Percentiles rank a stretch among this genome's conserved stretches.
Evolutionary conservation across 768 basidiomycete genomes (phyloP).

Genomic region (Leccinellum luteum): DNA sequence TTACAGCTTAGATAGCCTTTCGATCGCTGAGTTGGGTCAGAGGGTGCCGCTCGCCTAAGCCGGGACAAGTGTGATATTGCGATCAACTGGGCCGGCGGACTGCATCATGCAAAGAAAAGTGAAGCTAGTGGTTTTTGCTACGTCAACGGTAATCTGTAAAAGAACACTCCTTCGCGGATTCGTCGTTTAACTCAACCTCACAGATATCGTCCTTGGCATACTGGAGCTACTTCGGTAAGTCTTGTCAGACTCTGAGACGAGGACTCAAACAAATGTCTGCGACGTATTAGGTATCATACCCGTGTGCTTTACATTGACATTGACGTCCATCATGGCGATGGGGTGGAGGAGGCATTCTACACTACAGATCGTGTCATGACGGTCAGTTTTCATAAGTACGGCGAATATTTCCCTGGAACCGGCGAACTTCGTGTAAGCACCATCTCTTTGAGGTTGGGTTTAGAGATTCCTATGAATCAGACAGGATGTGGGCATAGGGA

Average conservation of each 20-base stretch:
- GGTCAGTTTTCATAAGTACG: slow-evolving; percentile 96
- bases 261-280: not conserved
- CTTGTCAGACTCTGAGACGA: not conserved
- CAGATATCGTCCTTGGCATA: slow-evolving; percentile 97
- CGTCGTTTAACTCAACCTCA: not conserved
- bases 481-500: slow-evolving; percentile 89
- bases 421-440: slow-evolving; percentile 84
- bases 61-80: slow-evolving; percentile 99
- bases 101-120: slow-evolving; percentile 98
- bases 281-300: slow-evolving; percentile 69
- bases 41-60: slow-evolving; percentile 94
- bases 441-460: not conserved
- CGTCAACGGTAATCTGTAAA: slow-evolving; percentile 70
- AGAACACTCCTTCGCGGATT: not conserved
- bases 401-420: slow-evolving; percentile 98
- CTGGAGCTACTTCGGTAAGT: slow-evolving; percentile 83
- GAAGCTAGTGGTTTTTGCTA: slow-evolving; percentile 99
- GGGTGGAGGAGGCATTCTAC: slow-evolving; percentile 99
- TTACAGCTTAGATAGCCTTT: not conserved
- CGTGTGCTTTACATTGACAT: slow-evolving; percentile 98
- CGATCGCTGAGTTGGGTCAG: slow-evolving; percentile 39
- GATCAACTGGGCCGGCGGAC: slow-evolving; percentile 97
- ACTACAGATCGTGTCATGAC: slow-evolving; percentile 99
- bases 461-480: slow-evolving; percentile 9
- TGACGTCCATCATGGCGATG: slow-evolving; percentile 98